These are phyloP conservation scores for Elsinoe ampelina DNA, from an alignment of 2,329 filamentous ascomycete genomes.

Conservation along the genomic window DNA sequence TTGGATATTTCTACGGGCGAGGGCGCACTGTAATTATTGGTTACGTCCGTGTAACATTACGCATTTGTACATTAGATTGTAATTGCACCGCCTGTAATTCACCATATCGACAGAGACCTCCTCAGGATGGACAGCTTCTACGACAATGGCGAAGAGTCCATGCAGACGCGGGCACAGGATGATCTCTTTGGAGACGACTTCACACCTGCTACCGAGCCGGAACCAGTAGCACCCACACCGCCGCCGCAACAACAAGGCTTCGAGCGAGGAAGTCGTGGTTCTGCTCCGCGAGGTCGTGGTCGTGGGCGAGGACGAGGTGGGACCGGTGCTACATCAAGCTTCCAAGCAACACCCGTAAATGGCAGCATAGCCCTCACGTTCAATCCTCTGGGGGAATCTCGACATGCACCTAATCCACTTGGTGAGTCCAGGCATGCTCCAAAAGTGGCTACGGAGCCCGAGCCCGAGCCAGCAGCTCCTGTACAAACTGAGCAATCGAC, in stretches of 20 bases:
- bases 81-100: no score
- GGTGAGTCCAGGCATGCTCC: conserved; percentile 3
- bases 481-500: conserved; percentile 9
- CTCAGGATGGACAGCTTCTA: conserved; percentile 23
- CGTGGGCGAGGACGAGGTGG: conserved; percentile 20
- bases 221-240: conserved; percentile 16
- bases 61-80: no score
- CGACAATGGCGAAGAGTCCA: conserved; percentile 34
- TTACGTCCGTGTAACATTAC: no score
- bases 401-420: conserved; percentile 15
- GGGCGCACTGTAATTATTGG: no score
- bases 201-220: conserved; percentile 37
- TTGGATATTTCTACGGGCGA: neutral
- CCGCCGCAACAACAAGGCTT: conserved; percentile 11
- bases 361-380: neutral
- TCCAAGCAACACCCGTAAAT: neutral
- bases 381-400: conserved; percentile 11
- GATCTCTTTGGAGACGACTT: conserved; percentile 45
- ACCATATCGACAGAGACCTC: no score
- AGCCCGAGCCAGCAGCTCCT: conserved; percentile 16
- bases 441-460: conserved; percentile 2
- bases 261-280: conserved; percentile 12
- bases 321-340: neutral
- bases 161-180: conserved; percentile 42
- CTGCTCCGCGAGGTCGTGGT: conserved; percentile 19